phyloP scores from a whole-genome alignment of 768 basidiomycete species.

The Russula abietina region DNA sequence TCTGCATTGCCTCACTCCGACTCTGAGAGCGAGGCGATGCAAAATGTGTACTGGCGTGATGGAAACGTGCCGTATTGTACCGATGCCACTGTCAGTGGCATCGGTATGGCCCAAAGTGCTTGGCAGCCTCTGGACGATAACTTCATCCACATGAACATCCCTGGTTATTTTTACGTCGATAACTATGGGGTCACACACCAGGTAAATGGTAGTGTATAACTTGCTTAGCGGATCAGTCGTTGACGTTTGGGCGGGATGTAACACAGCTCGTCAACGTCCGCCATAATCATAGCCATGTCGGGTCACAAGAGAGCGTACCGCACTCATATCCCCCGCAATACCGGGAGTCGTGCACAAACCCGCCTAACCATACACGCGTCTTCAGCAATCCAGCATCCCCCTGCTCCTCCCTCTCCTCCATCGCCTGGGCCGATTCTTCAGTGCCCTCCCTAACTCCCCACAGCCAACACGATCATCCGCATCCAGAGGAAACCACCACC shows the following conservation, averaged over 20 bases:
- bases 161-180: conserved; percentile 4
- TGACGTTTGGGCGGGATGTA: neutral
- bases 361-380: neutral
- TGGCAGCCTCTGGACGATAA: conserved; percentile 16
- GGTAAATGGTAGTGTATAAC: neutral
- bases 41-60: conserved; percentile 21
- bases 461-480: neutral
- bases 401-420: conserved; percentile 2
- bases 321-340: conserved; percentile 4
- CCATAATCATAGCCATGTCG: neutral
- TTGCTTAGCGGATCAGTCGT: neutral
- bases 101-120: no score
- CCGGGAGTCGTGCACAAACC: no score
- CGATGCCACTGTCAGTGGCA: conserved; percentile 10
- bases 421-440: conserved; percentile 6
- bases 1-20: no score
- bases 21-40: conserved; percentile 10
- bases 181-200: neutral
- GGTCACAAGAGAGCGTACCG: neutral
- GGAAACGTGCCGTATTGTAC: conserved; percentile 17
- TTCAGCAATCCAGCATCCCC: neutral
- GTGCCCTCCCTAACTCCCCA: neutral
- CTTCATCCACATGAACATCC: conserved; percentile 2
- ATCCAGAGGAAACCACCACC: neutral
- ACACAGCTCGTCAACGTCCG: conserved; percentile 2